Percentiles rank a stretch among this genome's conserved stretches.
phyloP scores from a whole-genome alignment of 2,329 filamentous ascomycete genomes.

The Blumeria graminis region DNA sequence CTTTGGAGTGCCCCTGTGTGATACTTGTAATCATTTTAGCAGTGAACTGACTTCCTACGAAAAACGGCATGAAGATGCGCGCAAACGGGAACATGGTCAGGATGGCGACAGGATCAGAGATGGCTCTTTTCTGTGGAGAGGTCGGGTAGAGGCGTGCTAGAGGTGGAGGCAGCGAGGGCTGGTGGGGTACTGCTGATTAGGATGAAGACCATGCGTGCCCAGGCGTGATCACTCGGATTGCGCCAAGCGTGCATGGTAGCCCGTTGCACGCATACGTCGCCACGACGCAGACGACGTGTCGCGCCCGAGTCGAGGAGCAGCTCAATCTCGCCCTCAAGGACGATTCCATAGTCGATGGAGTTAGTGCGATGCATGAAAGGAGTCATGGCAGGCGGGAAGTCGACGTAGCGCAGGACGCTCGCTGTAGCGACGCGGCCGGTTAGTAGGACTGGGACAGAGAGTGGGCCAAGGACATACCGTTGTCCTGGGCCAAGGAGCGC shows the following conservation, averaged over 20 bases:
- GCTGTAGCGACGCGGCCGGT: not conserved
- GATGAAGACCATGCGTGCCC: slow-evolving; percentile 12
- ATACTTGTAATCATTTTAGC: too few species aligned
- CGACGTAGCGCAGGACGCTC: slow-evolving; percentile 8
- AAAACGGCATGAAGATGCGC: too few species aligned
- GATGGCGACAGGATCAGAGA: too few species aligned
- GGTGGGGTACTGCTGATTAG: slow-evolving; percentile 1
- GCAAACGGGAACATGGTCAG: too few species aligned
- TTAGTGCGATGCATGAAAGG: slow-evolving; percentile 11
- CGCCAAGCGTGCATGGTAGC: slow-evolving; percentile 12
- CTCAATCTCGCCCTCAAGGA: slow-evolving; percentile 10
- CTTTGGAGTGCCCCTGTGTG: too few species aligned
- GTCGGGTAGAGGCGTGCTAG: too few species aligned
- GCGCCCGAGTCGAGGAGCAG: slow-evolving; percentile 10
- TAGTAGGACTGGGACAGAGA: not conserved
- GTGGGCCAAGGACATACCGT: not conserved
- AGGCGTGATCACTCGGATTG: slow-evolving; percentile 8
- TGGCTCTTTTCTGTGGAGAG: too few species aligned
- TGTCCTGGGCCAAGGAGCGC: not conserved
- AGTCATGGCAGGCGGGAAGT: slow-evolving; percentile 8
- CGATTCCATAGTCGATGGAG: slow-evolving; percentile 11
- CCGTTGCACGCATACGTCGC: slow-evolving; percentile 9
- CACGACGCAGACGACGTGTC: slow-evolving; percentile 6
- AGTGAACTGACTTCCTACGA: too few species aligned
- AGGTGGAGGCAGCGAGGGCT: not conserved